Evolutionary conservation across 192 early-diverging fungal species (phyloP).

Genomic region (Coemansia sp.): DNA sequence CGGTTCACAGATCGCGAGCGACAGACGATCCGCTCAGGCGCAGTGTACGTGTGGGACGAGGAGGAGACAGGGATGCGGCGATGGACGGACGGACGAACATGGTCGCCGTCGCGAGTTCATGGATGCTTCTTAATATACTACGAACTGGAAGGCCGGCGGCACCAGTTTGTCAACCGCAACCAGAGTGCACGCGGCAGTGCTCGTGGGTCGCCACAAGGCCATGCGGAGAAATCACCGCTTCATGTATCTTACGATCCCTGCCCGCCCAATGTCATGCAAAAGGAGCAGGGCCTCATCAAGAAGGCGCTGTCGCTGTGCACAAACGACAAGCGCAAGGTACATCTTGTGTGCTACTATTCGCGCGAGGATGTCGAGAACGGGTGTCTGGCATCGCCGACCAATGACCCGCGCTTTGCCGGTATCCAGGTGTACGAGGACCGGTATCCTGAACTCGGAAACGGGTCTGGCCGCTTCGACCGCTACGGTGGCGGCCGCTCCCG

Average conservation of each 20-base stretch:
- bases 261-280: conserved; percentile 56
- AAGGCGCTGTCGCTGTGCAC: conserved; percentile 85
- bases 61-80: conserved; percentile 85
- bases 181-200: conserved; percentile 25
- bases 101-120: conserved; percentile 83
- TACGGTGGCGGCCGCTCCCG: conserved; percentile 30
- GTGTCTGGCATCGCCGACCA: conserved; percentile 65
- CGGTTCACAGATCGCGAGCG: conserved; percentile 83
- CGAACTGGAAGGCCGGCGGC: conserved; percentile 70
- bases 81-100: conserved; percentile 89
- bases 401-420: conserved; percentile 62
- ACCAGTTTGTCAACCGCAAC: conserved; percentile 52
- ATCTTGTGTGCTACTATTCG: conserved; percentile 89
- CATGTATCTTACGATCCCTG: conserved; percentile 33
- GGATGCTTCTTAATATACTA: conserved; percentile 89
- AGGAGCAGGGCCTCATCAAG: conserved; percentile 81
- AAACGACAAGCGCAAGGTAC: conserved; percentile 74
- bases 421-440: conserved; percentile 71
- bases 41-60: conserved; percentile 90
- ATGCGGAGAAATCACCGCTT: conserved; percentile 17
- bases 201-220: conserved; percentile 31
- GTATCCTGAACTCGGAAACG: conserved; percentile 71
- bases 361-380: conserved; percentile 70
- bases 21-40: conserved; percentile 74
- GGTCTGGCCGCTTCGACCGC: conserved; percentile 37